These are phyloP conservation scores for Hortiboletus campestris DNA, from an alignment of 768 basidiomycete species.

Conservation along the genomic window DNA sequence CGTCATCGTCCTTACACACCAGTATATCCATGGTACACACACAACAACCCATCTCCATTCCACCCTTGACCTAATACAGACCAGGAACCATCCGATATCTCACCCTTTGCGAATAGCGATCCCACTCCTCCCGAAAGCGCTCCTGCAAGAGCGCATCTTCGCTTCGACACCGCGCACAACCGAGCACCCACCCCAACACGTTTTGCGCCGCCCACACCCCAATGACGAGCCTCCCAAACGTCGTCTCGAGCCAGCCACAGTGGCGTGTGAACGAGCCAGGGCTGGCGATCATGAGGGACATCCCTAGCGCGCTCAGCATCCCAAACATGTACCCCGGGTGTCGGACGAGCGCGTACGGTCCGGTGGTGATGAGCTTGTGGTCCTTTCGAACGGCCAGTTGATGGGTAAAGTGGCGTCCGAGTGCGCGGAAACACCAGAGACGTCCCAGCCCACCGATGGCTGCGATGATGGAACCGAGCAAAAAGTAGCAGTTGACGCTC, in stretches of 20 bases:
- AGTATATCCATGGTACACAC: neutral
- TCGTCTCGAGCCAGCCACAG: slow-evolving; percentile 30
- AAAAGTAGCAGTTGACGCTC: slow-evolving; percentile 26
- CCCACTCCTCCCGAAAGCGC: slow-evolving; percentile 27
- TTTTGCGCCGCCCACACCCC: slow-evolving; percentile 31
- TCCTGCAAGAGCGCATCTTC: slow-evolving; percentile 26
- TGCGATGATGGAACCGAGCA: slow-evolving; percentile 28
- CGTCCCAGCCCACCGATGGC: slow-evolving; percentile 35
- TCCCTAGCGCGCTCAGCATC: slow-evolving; percentile 25
- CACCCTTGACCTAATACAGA: slow-evolving; percentile 14
- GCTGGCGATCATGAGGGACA: slow-evolving; percentile 32
- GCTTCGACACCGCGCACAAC: slow-evolving; percentile 25
- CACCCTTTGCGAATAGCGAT: slow-evolving; percentile 20
- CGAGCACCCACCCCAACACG: slow-evolving; percentile 25
- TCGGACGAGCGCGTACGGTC: slow-evolving; percentile 37
- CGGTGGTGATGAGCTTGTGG: slow-evolving; percentile 33
- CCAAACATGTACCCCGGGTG: slow-evolving; percentile 36
- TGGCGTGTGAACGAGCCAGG: slow-evolving; percentile 26
- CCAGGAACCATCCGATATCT: slow-evolving; percentile 29
- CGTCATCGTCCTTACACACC: neutral
- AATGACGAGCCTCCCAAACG: slow-evolving; percentile 13
- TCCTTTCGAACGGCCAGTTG: slow-evolving; percentile 30
- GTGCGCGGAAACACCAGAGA: slow-evolving; percentile 33
- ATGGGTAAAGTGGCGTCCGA: slow-evolving; percentile 37
- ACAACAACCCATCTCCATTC: neutral